Conservation (phyloP, 805 yeast species). For the Metschnikowia amazonensis region DNA sequence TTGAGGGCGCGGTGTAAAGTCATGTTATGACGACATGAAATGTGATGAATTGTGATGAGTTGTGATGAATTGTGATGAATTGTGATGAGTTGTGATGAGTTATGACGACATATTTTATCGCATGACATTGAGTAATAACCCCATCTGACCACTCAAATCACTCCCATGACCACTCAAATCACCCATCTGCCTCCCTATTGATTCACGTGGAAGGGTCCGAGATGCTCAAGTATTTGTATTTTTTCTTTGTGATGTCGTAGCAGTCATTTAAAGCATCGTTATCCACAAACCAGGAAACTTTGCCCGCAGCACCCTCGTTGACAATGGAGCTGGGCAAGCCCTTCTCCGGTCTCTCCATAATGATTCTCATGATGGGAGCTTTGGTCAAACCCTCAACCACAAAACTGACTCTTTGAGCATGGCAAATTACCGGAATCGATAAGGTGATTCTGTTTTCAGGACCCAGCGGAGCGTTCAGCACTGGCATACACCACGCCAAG, state of each 20-base stretch:
- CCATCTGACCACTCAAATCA: no score
- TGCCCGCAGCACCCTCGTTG: conserved; percentile 94
- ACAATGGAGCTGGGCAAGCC: conserved; percentile 92
- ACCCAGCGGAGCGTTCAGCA: conserved; percentile 85
- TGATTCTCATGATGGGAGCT: conserved; percentile 85
- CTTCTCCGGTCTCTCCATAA: conserved; percentile 96
- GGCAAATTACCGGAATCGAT: conserved; percentile 92
- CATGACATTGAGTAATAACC: no score
- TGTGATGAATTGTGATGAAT: no score
- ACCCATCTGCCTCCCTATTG: neutral
- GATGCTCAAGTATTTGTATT: conserved; percentile 55
- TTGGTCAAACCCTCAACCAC: conserved; percentile 96
- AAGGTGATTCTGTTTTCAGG: conserved; percentile 83
- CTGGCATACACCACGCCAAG: conserved; percentile 93
- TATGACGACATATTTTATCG: no score
- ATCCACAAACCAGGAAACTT: conserved; percentile 96
- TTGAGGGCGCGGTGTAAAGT: neutral
- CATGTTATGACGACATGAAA: neutral
- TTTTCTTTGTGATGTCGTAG: conserved; percentile 61
- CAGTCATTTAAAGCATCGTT: conserved; percentile 85
- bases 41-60: neutral
- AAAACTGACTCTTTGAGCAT: conserved; percentile 86
- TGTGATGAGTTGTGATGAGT: no score
- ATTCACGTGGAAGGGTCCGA: conserved; percentile 15
- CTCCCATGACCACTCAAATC: neutral